phyloP scores from a whole-genome alignment of 495 filamentous ascomycete genomes.

The Cairneyella variabilis region DNA sequence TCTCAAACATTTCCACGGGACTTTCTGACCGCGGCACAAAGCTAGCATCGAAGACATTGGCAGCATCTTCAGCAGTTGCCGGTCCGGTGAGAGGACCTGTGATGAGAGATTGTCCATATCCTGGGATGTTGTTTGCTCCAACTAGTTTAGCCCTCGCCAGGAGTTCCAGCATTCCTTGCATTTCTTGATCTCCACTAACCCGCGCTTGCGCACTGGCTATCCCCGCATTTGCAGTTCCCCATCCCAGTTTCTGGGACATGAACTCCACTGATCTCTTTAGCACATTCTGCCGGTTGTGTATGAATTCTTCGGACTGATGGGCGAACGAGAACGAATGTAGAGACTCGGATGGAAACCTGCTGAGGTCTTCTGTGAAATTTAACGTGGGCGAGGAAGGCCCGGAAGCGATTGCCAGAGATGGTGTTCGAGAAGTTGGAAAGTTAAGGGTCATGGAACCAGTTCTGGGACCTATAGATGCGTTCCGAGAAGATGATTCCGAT shows the following conservation, averaged over 20 bases:
- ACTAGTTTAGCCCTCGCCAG: conserved; percentile 74
- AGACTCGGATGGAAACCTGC: conserved; percentile 90
- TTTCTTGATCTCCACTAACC: conserved; percentile 75
- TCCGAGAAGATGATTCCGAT: conserved; percentile 51
- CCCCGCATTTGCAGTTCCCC: conserved; percentile 57
- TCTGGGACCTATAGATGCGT: conserved; percentile 57
- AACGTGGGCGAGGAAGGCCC: conserved; percentile 62
- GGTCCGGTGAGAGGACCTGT: conserved; percentile 73
- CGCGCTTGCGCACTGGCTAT: conserved; percentile 80
- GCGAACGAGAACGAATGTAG: conserved; percentile 98
- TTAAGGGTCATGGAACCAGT: conserved; percentile 60
- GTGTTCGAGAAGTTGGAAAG: conserved; percentile 33
- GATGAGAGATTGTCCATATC: conserved; percentile 34
- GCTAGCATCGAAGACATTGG: conserved; percentile 78
- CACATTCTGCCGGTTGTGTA: conserved; percentile 89
- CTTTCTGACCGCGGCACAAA: conserved; percentile 56
- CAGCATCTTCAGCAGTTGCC: conserved; percentile 54
- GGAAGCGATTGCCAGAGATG: conserved; percentile 26
- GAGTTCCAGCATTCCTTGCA: conserved; percentile 87
- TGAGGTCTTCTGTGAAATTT: conserved; percentile 80
- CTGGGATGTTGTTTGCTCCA: conserved; percentile 42
- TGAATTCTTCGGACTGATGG: conserved; percentile 85
- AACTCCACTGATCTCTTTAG: conserved; percentile 94
- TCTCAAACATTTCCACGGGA: conserved; percentile 42
- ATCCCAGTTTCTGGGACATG: conserved; percentile 90